Base-by-base conservation (phyloP, 257 asterid species). In the Ajuga chamaepitys region DNA sequence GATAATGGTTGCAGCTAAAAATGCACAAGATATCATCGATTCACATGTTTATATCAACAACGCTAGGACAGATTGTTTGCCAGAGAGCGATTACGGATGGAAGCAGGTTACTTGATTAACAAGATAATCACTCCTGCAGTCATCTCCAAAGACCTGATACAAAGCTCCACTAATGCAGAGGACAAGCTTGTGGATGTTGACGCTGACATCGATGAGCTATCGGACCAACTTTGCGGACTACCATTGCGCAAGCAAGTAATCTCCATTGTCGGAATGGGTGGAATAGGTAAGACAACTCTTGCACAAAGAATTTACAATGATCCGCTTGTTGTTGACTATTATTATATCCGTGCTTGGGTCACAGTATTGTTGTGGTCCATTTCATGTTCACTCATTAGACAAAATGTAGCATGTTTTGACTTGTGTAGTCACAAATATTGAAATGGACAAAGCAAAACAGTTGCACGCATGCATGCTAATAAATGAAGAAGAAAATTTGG, bases 231-330 rank as follows among this genome's bases (percentile, higher is more conserved):
- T 21, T 18, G 14, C 5, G 38, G 40, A 11, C 13, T 3, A 1
- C n/a, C 32, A 3, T 16, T 35, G 20, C 38, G 17, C n/a, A 55
- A 24, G 18, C 46, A 7, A 34, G 73, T 58, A 3, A 42, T 68
- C 45, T 58, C 66, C 48, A 68, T 68, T n/a, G 35, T 57, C 1
- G 73, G 73, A 7, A n/a, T n/a, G n/a, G n/a, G n/a, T n/a, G n/a
- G n/a, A n/a, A n/a, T n/a, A n/a, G n/a, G n/a, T n/a, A n/a, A 54
- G 71, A 53, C 71, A 13, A 68, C 73, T 18, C 73, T 68, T 18
- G 66, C 73, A 1, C 9, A 35, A 44, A 68, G 59, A 32, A 46
- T 68, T 20, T 57, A 68, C 48, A 10, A 58, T 35, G 51, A 58
- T 32, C 40, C 13, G 0, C 4, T 12, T 47, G 46, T 35, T 3